Conservation (phyloP, 164 flowering plant species). For the Sextonia rubra region DNA sequence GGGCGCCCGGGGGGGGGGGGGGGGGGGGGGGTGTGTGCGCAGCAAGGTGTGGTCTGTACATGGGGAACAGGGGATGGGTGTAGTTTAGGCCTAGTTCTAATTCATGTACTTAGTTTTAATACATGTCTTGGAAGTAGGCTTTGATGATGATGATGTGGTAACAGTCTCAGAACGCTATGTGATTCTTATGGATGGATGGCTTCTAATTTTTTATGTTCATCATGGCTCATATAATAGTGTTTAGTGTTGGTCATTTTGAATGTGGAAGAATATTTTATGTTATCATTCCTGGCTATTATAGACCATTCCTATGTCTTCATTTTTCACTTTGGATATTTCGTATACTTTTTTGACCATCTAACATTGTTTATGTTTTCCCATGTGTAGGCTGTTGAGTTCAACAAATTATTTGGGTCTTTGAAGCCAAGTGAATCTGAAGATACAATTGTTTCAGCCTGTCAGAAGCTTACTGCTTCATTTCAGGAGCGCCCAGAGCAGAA, state of each 20-base stretch:
- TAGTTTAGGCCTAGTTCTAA: too few species aligned
- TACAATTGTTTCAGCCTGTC: conserved; percentile 82
- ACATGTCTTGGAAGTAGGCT: too few species aligned
- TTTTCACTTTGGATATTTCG: neutral
- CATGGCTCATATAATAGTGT: neutral
- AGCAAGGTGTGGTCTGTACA: too few species aligned
- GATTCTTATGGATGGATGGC: too few species aligned
- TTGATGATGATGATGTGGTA: too few species aligned
- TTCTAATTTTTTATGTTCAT: too few species aligned
- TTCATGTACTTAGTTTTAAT: too few species aligned
- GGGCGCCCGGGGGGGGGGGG: too few species aligned
- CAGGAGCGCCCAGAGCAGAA: conserved; percentile 92
- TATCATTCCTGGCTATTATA: neutral
- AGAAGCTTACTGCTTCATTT: conserved; percentile 77
- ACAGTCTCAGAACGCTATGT: too few species aligned
- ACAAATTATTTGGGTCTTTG: conserved; percentile 73
- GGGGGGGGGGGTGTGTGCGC: too few species aligned
- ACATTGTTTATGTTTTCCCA: conserved; percentile 3
- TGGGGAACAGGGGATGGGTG: too few species aligned
- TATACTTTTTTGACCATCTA: neutral
- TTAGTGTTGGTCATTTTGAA: neutral
- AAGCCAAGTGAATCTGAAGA: conserved; percentile 93
- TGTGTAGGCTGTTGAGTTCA: conserved; percentile 84
- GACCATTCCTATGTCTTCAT: neutral
- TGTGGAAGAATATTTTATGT: neutral